phyloP scores from a whole-genome alignment of 306 rosid species.

The Lathyrus aphaca region DNA sequence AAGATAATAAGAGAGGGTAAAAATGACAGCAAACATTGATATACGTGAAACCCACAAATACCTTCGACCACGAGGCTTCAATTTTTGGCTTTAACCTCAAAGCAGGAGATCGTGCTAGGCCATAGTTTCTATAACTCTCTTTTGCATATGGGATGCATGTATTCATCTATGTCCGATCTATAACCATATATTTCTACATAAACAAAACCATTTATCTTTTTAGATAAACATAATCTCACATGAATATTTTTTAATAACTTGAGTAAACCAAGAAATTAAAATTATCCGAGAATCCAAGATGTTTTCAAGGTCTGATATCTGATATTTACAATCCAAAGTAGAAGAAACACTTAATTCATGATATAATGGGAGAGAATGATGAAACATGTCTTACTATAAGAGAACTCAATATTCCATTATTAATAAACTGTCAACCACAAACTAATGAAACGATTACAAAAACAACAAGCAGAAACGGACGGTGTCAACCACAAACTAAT shows the following conservation, averaged over 20 bases:
- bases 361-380: no score
- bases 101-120: conserved; percentile 48
- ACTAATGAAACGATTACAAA: no score
- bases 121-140: conserved; percentile 66
- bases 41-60: conserved; percentile 39
- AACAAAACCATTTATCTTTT: conserved; percentile 27
- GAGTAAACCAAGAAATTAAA: conserved; percentile 18
- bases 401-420: no score
- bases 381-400: no score
- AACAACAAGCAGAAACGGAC: no score
- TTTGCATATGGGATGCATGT: conserved; percentile 60
- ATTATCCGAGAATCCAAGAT: conserved; percentile 77
- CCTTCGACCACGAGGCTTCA: conserved; percentile 76
- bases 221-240: conserved; percentile 26
- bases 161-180: conserved; percentile 71
- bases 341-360: conserved; percentile 69
- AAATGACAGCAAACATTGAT: background rate
- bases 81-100: conserved; percentile 67
- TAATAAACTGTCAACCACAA: no score
- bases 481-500: no score
- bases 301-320: conserved; percentile 77
- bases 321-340: conserved; percentile 64
- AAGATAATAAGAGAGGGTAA: background rate
- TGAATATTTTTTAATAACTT: conserved; percentile 17
- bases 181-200: conserved; percentile 66